Evolutionary conservation across 495 filamentous ascomycete genomes (phyloP), one percentile per base, ranked within the genome.

Genomic region (Chaetomium cochliodes): DNA sequence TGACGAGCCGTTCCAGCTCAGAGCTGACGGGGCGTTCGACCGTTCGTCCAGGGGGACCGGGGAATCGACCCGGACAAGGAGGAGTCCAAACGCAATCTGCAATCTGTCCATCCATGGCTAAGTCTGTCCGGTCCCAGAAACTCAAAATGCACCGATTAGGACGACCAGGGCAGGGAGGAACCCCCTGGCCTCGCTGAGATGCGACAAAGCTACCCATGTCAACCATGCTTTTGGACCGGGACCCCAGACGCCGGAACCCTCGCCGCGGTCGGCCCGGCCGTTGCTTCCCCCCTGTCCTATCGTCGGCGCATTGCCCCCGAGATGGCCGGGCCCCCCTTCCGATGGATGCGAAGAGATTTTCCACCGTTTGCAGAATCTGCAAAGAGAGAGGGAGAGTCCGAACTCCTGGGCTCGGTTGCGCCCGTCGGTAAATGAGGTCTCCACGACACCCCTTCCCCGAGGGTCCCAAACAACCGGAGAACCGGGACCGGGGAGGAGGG

Each of bases 351-450:
- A 37, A 37, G 33, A 37, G 33, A 37, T 18, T 44, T 44, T 18
- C 16, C 13, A 18, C 13, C 16, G 13, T 33, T 33, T 54, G 28
- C 51, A 33, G 51, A 33, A 13, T 54, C 16, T 33, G 25, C 26
- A 33, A 53, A n/a, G n/a, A n/a, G n/a, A n/a, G n/a, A n/a, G n/a
- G n/a, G n/a, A n/a, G n/a, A n/a, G n/a, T 53, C 25, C 28, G 6
- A 23, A 15, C 26, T 23, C 18, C 53, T 16, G 53, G 53, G 33
- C 53, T 39, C 53, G 53, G 53, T 41, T 56, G 53, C 28, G 20
- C 15, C 53, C 25, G 53, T 41, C 30, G 53, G 53, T 56, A 39
- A 56, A 56, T 18, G 52, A 55, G 18, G 18, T 16, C 7, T 37
- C 33, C 33, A 37, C 33, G 33, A 12, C 9, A 3, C 30, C 30